These are phyloP conservation scores for Lepidium aucheri DNA, from an alignment of 345 rosid species.

Conservation along the genomic window DNA sequence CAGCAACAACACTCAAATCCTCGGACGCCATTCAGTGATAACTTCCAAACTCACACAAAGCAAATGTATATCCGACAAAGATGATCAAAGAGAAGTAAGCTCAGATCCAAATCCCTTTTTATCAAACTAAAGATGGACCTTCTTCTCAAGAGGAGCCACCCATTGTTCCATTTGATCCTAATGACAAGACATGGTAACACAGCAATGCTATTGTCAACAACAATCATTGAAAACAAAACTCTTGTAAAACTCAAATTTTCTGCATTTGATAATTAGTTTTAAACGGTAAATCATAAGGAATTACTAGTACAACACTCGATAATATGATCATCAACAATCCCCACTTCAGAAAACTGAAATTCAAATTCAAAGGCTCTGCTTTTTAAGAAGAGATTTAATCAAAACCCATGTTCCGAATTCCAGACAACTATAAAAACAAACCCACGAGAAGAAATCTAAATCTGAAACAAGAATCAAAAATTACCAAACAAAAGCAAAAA, in stretches of 20 bases:
- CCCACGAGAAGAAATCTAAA: constrained; percentile 2
- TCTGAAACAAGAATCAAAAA: constrained; percentile 12
- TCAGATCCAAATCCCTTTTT: constrained; percentile 8
- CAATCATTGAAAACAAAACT: neutral
- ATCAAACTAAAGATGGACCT: constrained; percentile 1
- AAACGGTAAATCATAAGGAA: neutral
- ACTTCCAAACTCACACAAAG: constrained; percentile 3
- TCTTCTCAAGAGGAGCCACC: constrained; percentile 10
- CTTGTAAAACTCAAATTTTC: neutral
- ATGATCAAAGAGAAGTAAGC: constrained; percentile 1
- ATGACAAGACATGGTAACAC: neutral
- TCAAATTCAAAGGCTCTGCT: neutral
- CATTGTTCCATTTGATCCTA: constrained; percentile 22
- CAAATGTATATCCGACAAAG: neutral
- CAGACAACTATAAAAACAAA: neutral
- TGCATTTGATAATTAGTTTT: neutral
- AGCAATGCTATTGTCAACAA: constrained; percentile 12
- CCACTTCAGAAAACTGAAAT: neutral
- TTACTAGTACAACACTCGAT: neutral
- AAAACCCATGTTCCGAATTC: neutral
- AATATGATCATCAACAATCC: neutral
- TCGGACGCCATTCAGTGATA: constrained; percentile 53
- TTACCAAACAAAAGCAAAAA: neutral
- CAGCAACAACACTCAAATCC: constrained; percentile 28
- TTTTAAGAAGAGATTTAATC: neutral